Conservation (phyloP, 1,284 basidiomycete species). For the Cutaneotrichosporon daszewskae region DNA sequence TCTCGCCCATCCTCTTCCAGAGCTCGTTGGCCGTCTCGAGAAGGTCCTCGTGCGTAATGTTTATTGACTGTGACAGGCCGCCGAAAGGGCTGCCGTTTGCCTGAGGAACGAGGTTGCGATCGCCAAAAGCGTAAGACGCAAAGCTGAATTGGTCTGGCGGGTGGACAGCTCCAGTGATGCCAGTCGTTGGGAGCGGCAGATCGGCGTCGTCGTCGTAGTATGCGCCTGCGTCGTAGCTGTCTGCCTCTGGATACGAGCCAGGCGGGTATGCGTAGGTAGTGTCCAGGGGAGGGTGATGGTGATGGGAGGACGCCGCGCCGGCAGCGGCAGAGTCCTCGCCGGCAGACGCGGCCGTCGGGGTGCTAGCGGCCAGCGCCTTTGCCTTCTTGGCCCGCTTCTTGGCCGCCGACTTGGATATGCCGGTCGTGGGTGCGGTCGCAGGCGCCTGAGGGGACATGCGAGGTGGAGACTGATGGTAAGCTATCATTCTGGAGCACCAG, state of each 20-base stretch:
- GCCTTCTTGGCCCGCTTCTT: conserved; percentile 47
- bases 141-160: conserved; percentile 17
- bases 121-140: conserved; percentile 17
- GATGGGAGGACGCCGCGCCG: background rate
- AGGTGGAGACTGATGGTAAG: conserved; percentile 17
- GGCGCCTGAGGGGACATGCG: conserved; percentile 35
- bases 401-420: conserved; percentile 43
- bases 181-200: background rate
- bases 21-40: conserved; percentile 48
- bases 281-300: conserved; percentile 2
- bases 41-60: conserved; percentile 47
- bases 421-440: conserved; percentile 24
- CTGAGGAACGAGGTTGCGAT: conserved; percentile 9
- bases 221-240: conserved; percentile 2
- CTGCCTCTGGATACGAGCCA: conserved; percentile 10
- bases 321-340: conserved; percentile 2
- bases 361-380: conserved; percentile 20
- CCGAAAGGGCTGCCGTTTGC: conserved; percentile 29
- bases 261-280: conserved; percentile 3
- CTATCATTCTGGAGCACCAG: background rate
- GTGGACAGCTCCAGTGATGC: background rate
- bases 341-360: conserved; percentile 3
- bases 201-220: conserved; percentile 10
- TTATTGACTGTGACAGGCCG: conserved; percentile 29
- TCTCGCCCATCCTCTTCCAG: conserved; percentile 48